phyloP scores from a whole-genome alignment of 768 basidiomycete genomes.

The Dendrothele bispora region DNA sequence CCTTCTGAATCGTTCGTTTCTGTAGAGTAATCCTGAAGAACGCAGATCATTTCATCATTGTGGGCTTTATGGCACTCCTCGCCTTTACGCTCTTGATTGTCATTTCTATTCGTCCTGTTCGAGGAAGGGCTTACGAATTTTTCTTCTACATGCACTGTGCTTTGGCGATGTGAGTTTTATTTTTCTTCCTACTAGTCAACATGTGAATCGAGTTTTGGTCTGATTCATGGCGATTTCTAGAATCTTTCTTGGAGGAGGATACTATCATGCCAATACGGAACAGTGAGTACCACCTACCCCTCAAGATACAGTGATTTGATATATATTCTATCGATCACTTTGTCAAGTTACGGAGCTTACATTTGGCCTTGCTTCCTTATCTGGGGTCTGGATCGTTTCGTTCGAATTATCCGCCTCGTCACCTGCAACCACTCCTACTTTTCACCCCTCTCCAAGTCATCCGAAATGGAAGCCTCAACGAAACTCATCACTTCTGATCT shows the following conservation, averaged over 20 bases:
- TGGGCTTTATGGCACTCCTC: conserved; percentile 16
- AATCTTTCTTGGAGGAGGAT: not conserved
- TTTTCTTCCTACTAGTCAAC: not conserved
- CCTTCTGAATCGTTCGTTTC: too few species aligned
- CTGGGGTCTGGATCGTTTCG: conserved; percentile 42
- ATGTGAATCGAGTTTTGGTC: not conserved
- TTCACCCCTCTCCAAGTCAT: conserved; percentile 19
- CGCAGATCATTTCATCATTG: too few species aligned
- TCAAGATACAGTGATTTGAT: not conserved
- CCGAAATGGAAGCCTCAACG: conserved; percentile 20
- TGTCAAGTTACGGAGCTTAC: conserved; percentile 17
- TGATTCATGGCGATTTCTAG: too few species aligned
- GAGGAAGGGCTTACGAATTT: conserved; percentile 34
- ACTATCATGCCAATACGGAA: not conserved
- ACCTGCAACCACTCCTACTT: conserved; percentile 36
- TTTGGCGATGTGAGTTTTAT: conserved; percentile 32
- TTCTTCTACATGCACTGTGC: conserved; percentile 41
- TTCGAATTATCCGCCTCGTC: conserved; percentile 36
- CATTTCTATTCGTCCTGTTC: conserved; percentile 36
- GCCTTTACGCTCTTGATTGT: conserved; percentile 30
- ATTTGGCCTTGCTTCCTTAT: conserved; percentile 37
- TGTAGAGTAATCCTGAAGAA: too few species aligned
- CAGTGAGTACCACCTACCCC: not conserved
- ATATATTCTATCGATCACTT: not conserved
- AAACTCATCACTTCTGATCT: conserved; percentile 38